Conservation (phyloP, 306 rosid genomes). For the Vigna trinervia region DNA sequence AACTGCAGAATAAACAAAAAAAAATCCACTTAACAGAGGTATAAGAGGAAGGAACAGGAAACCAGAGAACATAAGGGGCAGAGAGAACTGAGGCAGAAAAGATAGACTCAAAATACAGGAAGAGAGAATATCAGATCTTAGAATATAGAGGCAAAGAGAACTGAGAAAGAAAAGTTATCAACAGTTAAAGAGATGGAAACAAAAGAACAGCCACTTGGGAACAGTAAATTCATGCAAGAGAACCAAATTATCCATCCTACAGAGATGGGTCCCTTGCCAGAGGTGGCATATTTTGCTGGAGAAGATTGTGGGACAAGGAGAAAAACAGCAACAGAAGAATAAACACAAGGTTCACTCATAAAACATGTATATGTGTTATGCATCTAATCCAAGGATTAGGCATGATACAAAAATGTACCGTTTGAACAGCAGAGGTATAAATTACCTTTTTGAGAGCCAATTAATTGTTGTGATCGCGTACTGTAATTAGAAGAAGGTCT, state of each 20-base stretch:
- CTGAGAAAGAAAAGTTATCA: not conserved
- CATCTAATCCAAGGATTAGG: conserved; percentile 16
- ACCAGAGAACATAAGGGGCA: not conserved
- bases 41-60: not conserved
- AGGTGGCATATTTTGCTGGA: not conserved
- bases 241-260: not conserved
- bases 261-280: not conserved
- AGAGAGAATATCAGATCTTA: not conserved
- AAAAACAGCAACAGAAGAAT: conserved; percentile 20
- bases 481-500: conserved; percentile 79
- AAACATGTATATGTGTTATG: conserved; percentile 1
- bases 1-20: not conserved
- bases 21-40: not conserved
- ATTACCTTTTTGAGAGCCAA: conserved; percentile 82
- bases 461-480: conserved; percentile 68
- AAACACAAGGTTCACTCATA: not conserved
- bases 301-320: not conserved
- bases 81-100: not conserved
- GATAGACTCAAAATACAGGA: not conserved
- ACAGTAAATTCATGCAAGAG: not conserved
- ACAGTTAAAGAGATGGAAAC: not conserved
- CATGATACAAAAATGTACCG: conserved; percentile 26
- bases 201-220: not conserved
- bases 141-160: not conserved
- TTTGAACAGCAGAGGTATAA: conserved; percentile 6